phyloP scores from a whole-genome alignment of 2,329 filamentous ascomycete species.

The Cordyceps cateniannulata region DNA sequence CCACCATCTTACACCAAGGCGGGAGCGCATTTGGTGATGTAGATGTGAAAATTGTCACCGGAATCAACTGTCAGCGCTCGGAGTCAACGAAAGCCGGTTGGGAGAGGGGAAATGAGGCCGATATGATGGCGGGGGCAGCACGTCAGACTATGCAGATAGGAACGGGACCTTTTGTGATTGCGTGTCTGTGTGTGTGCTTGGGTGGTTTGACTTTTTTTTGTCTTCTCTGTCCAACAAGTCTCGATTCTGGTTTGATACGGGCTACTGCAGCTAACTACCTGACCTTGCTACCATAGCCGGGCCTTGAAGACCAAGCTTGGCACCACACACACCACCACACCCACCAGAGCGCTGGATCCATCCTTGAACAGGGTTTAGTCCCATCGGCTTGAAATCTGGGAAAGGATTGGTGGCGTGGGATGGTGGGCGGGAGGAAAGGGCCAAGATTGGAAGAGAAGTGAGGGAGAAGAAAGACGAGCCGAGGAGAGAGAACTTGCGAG shows the following conservation, averaged over 20 bases:
- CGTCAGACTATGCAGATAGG: slow-evolving; percentile 7
- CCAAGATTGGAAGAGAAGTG: not conserved
- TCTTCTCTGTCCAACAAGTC: not conserved
- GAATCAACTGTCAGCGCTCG: not conserved
- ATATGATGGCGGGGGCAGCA: not conserved
- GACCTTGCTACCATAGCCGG: too few species aligned
- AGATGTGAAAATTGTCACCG: too few species aligned
- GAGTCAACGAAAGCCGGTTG: not conserved
- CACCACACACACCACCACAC: slow-evolving; percentile 3
- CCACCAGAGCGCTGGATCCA: slow-evolving; percentile 7
- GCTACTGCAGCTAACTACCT: slow-evolving; percentile 1
- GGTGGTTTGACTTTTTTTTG: not conserved
- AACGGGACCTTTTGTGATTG: not conserved
- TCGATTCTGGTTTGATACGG: not conserved
- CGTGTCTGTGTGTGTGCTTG: too few species aligned
- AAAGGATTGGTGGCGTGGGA: slow-evolving; percentile 5
- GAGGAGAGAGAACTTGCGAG: not conserved
- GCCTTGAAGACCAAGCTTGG: not conserved
- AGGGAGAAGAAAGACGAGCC: not conserved
- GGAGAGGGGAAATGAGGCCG: not conserved
- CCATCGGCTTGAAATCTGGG: slow-evolving; percentile 3
- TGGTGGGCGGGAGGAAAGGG: not conserved
- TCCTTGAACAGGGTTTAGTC: slow-evolving; percentile 11
- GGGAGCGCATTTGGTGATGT: too few species aligned
- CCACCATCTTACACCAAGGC: too few species aligned